Percentiles rank a stretch among this genome's conserved stretches.
These are phyloP conservation scores for Linnemannia elongata DNA, from an alignment of 192 early-diverging fungal species.

Conservation along the genomic window DNA sequence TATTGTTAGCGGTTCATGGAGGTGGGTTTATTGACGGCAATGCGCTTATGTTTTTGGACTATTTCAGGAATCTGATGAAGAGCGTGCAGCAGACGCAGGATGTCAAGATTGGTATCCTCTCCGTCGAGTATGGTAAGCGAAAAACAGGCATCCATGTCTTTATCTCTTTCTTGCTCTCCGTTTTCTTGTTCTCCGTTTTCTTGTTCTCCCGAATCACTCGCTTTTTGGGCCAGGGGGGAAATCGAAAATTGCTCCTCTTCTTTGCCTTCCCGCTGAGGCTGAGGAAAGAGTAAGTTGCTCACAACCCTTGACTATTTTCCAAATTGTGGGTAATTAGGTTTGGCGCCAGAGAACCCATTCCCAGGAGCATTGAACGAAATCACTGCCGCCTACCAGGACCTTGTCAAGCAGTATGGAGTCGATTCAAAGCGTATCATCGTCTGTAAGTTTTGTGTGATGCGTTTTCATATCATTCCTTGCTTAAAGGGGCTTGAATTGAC, in stretches of 20 bases:
- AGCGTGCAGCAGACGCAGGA: slow-evolving; percentile 14
- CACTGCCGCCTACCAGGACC: slow-evolving; percentile 26
- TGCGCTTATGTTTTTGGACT: slow-evolving; percentile 34
- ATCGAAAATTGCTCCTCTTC: slow-evolving; percentile 7
- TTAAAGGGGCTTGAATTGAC: too few relatives aligned
- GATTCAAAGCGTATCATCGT: slow-evolving; percentile 25
- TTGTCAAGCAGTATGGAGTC: slow-evolving; percentile 21
- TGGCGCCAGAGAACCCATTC: slow-evolving; percentile 37
- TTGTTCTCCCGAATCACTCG: not conserved
- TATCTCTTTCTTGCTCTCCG: not conserved
- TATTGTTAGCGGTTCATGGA: slow-evolving; percentile 32
- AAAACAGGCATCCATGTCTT: not conserved
- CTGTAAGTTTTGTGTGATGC: slow-evolving; percentile 10
- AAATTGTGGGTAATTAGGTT: slow-evolving; percentile 6
- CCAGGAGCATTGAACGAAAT: slow-evolving; percentile 36
- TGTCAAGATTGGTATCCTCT: slow-evolving; percentile 35
- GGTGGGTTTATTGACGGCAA: slow-evolving; percentile 35
- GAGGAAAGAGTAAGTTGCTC: not conserved
- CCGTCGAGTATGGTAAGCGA: slow-evolving; percentile 41
- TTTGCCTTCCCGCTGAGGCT: not conserved
- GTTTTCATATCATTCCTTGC: not conserved
- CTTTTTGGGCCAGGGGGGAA: not conserved
- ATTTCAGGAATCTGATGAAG: slow-evolving; percentile 35
- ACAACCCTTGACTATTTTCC: not conserved
- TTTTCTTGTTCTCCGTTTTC: too few relatives aligned